Evolutionary conservation across 2,329 filamentous ascomycete species (phyloP).

Genomic region (Ciborinia camelliae): DNA sequence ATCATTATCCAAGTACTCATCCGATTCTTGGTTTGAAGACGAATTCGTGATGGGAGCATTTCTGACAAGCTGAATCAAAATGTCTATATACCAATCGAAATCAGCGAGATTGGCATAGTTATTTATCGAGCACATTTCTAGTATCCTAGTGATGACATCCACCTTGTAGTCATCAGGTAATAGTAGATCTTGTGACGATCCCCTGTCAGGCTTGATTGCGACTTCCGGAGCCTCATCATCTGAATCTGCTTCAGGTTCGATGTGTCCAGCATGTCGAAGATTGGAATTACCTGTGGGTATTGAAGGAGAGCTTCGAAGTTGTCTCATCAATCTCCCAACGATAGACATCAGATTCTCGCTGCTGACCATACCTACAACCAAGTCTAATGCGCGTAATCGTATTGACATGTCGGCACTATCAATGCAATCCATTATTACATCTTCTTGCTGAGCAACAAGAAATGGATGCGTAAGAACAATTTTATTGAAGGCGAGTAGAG

Average conservation of each 20-base stretch:
- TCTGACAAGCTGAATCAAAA: slow-evolving; percentile 80
- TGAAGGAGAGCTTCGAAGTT: slow-evolving; percentile 67
- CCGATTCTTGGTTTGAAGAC: slow-evolving; percentile 24
- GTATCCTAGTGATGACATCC: slow-evolving; percentile 76
- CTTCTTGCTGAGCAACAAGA: slow-evolving; percentile 87
- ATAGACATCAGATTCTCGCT: slow-evolving; percentile 79
- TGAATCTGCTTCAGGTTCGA: slow-evolving; percentile 43
- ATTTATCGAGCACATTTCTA: slow-evolving; percentile 85
- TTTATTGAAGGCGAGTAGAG: slow-evolving; percentile 89
- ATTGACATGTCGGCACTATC: slow-evolving; percentile 96
- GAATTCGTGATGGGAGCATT: slow-evolving; percentile 54
- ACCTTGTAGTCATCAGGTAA: slow-evolving; percentile 83
- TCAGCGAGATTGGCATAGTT: slow-evolving; percentile 84
- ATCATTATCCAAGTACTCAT: slow-evolving; percentile 32
- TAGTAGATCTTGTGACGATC: slow-evolving; percentile 52
- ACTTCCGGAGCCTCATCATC: slow-evolving; percentile 55
- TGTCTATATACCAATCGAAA: slow-evolving; percentile 97
- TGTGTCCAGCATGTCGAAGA: slow-evolving; percentile 44
- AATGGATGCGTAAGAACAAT: slow-evolving; percentile 86
- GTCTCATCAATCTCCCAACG: slow-evolving; percentile 81
- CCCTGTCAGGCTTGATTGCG: slow-evolving; percentile 48
- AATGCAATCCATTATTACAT: slow-evolving; percentile 94
- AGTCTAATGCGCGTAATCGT: slow-evolving; percentile 83
- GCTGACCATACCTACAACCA: slow-evolving; percentile 92
- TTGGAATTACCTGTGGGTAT: slow-evolving; percentile 44